Evolutionary conservation across 2,329 filamentous ascomycete genomes (phyloP).

Genomic region (Xylariomycetidae sp.): DNA sequence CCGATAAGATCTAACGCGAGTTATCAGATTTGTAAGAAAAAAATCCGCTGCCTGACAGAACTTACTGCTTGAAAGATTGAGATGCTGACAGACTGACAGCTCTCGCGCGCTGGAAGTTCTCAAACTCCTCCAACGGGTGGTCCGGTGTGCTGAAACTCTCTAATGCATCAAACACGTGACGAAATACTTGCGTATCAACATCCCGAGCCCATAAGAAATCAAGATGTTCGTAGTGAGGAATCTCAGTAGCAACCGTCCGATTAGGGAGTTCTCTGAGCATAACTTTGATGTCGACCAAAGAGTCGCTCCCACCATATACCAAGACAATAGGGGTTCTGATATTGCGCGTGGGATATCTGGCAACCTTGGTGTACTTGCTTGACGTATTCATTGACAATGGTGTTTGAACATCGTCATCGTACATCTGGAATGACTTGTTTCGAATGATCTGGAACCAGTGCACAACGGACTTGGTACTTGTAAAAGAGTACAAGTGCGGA

Average conservation of each 20-base stretch:
- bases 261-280: slow-evolving; percentile 86
- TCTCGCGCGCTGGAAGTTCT: slow-evolving; percentile 49
- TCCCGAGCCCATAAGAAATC: slow-evolving; percentile 94
- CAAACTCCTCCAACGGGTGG: slow-evolving; percentile 57
- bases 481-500: slow-evolving; percentile 93
- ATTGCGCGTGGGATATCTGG: slow-evolving; percentile 92
- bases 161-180: slow-evolving; percentile 84
- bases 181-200: slow-evolving; percentile 79
- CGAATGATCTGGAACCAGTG: slow-evolving; percentile 99
- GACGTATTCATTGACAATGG: slow-evolving; percentile 66
- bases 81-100: slow-evolving; percentile 41
- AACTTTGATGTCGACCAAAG: slow-evolving; percentile 84
- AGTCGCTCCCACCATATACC: slow-evolving; percentile 90
- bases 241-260: slow-evolving; percentile 79
- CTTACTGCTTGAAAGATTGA: slow-evolving; percentile 28
- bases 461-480: slow-evolving; percentile 92
- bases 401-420: slow-evolving; percentile 86
- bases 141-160: slow-evolving; percentile 61
- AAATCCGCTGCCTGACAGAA: slow-evolving; percentile 1
- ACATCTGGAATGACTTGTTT: slow-evolving; percentile 96
- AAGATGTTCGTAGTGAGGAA: slow-evolving; percentile 91
- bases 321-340: slow-evolving; percentile 94
- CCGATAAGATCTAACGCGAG: slow-evolving; percentile 13
- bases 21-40: slow-evolving; percentile 6
- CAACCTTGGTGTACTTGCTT: slow-evolving; percentile 90